Evolutionary conservation across 805 yeast genomes (phyloP), one percentile per base, ranked within the genome.

Genomic region (Cyberlindnera subsufficiens): DNA sequence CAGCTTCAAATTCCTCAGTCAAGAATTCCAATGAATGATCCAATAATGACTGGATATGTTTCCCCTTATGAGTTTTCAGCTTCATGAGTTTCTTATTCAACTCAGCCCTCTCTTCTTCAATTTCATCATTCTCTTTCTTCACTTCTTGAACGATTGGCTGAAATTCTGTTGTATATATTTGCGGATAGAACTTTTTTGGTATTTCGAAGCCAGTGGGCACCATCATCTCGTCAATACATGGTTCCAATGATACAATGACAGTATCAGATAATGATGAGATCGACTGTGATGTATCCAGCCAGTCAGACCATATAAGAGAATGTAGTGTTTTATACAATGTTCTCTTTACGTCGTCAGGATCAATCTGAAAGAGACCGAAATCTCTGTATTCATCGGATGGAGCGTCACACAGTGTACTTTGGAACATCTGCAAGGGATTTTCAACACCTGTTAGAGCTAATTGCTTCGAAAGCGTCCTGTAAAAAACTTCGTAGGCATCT

Each of bases 111-210:
- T 50, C 51, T 4, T 45, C 42, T 6, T 35, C 45, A 1, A 49
- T 6, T 7, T 33, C 38, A 5, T 37, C 20, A 5, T 35, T 34
- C 8, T 47, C 32, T 1, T 16, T 13, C 13, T 34, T n/a, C 1
- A 50, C 16, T 4, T 49, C 49, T 6, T 37, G 17, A 14, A 53
- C 38, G 2, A 51, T 33, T 0, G 34, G 32, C 18, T 30, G 46
- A 37, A 58, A 58, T 15, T 63, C 61, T 13, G 52, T 40, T 0
- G 69, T 54, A 45, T 63, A 70, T 2, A 70, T 53, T 42, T 70
- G 72, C 0, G 74, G 74, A 41, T 68, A 69, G 36, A 68, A 60
- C 16, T 41, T 40, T 18, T 61, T 63, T 2, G 54, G 51, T 14
- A 69, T 25, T 10, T 53, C 49, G 34, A 68, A 51, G 0, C 65